Percentiles rank a stretch among this genome's conserved stretches.
Conservation (phyloP, 1,284 basidiomycete genomes). For the Ustilago trichophora region DNA sequence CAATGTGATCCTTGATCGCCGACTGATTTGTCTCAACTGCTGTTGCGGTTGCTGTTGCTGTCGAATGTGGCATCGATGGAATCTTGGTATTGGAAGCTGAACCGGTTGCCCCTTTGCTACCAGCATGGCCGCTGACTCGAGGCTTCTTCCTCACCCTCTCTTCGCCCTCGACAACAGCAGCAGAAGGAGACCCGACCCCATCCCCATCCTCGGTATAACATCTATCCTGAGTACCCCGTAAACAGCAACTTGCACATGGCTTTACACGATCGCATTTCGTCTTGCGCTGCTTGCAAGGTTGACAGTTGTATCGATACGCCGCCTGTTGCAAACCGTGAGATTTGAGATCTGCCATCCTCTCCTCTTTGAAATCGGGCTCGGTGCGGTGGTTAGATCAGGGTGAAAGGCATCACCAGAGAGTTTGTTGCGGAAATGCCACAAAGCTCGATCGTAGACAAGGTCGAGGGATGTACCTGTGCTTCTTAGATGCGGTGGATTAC, state of each 20-base stretch:
- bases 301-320: constrained; percentile 40
- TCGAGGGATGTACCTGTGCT: too few species aligned
- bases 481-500: too few species aligned
- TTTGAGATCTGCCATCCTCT: constrained; percentile 7
- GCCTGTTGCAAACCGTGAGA: constrained; percentile 22
- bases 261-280: constrained; percentile 46
- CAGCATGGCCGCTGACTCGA: background rate
- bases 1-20: constrained; percentile 17
- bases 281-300: constrained; percentile 47
- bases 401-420: too few species aligned
- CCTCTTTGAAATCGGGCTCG: background rate
- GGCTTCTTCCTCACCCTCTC: constrained; percentile 4
- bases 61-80: background rate
- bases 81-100: too few species aligned
- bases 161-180: background rate
- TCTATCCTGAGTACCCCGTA: constrained; percentile 23
- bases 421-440: too few species aligned
- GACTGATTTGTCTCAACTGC: background rate
- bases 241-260: constrained; percentile 35
- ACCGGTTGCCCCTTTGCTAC: too few species aligned
- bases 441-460: too few species aligned
- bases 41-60: background rate
- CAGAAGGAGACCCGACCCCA: background rate
- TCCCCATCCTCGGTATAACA: constrained; percentile 22
- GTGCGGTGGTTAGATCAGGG: background rate